phyloP scores from a whole-genome alignment of 23 red algal genomes.

The Gracilaria gracilis region DNA sequence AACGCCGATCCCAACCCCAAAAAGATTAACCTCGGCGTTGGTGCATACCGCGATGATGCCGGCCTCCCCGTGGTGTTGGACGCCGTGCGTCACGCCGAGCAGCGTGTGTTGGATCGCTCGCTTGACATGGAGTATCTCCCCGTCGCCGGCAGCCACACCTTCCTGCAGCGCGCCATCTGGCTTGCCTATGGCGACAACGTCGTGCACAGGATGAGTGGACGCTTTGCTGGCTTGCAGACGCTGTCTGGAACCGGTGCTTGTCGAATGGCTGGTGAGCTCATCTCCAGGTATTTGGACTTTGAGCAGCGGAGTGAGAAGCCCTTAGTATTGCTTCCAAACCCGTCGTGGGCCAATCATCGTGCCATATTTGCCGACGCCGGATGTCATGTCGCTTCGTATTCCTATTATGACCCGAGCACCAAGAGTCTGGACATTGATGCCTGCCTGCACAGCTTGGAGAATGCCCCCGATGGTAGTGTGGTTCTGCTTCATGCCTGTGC shows the following conservation, averaged over 20 bases:
- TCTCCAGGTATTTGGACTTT: slow-evolving; percentile 64
- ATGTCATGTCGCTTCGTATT: slow-evolving; percentile 67
- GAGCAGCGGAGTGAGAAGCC: slow-evolving; percentile 36
- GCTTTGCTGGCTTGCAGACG: slow-evolving; percentile 79
- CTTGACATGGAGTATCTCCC: slow-evolving; percentile 86
- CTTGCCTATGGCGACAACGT: slow-evolving; percentile 77
- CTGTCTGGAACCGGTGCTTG: slow-evolving; percentile 87
- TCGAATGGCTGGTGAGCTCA: slow-evolving; percentile 76
- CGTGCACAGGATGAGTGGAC: background rate
- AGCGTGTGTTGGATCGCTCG: slow-evolving; percentile 7
- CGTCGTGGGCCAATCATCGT: slow-evolving; percentile 85
- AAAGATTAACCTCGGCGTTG: slow-evolving; percentile 98
- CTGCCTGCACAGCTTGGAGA: slow-evolving; percentile 59
- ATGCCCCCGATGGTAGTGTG: slow-evolving; percentile 69
- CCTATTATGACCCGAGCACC: slow-evolving; percentile 71
- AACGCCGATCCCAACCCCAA: slow-evolving; percentile 66
- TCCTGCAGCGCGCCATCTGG: slow-evolving; percentile 65
- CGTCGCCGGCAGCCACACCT: slow-evolving; percentile 69
- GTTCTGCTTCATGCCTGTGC: slow-evolving; percentile 89
- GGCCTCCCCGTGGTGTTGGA: slow-evolving; percentile 79
- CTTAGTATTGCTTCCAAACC: slow-evolving; percentile 75
- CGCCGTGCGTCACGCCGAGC: slow-evolving; percentile 75
- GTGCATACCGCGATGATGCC: slow-evolving; percentile 94
- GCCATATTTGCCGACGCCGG: slow-evolving; percentile 75
- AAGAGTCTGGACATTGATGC: slow-evolving; percentile 79